phyloP scores from a whole-genome alignment of 768 basidiomycete genomes.

The Chalciporus sphaerocephalus region DNA sequence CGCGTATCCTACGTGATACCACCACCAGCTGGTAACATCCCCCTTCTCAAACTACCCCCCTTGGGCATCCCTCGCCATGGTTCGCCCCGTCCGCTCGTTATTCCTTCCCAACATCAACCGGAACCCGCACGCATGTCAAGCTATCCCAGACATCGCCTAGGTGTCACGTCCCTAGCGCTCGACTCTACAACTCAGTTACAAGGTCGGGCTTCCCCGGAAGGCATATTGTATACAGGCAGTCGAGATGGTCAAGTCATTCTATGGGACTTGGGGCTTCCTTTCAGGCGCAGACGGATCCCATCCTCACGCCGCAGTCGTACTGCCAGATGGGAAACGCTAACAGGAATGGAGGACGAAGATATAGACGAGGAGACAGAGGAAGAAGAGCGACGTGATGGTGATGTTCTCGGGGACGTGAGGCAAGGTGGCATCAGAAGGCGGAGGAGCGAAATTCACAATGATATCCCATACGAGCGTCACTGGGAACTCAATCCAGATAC shows the following conservation, averaged over 20 bases:
- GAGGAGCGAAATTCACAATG: conserved; percentile 25
- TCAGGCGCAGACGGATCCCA: conserved; percentile 41
- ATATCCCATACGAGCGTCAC: conserved; percentile 60
- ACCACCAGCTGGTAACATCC: conserved; percentile 56
- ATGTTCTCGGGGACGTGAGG: conserved; percentile 71
- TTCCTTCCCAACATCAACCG: conserved; percentile 33
- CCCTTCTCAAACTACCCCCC: conserved; percentile 68
- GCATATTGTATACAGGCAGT: conserved; percentile 87
- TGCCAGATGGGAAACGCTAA: conserved; percentile 73
- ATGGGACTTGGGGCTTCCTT: conserved; percentile 77
- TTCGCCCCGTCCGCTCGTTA: conserved; percentile 62
- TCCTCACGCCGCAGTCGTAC: conserved; percentile 21
- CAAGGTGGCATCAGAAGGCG: conserved; percentile 33
- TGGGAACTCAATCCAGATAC: conserved; percentile 74
- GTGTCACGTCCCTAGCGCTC: conserved; percentile 81
- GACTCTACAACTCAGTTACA: conserved; percentile 76
- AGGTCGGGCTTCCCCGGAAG: conserved; percentile 66
- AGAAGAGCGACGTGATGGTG: conserved; percentile 68
- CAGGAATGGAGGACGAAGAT: conserved; percentile 75
- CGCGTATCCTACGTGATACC: conserved; percentile 89
- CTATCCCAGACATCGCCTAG: conserved; percentile 83
- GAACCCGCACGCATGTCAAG: conserved; percentile 17
- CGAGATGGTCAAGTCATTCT: conserved; percentile 84
- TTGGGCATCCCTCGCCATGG: conserved; percentile 62
- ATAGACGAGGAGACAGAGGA: conserved; percentile 64